phyloP scores from a whole-genome alignment of 2,329 filamentous ascomycete genomes.

The Diaporthe australafricana region DNA sequence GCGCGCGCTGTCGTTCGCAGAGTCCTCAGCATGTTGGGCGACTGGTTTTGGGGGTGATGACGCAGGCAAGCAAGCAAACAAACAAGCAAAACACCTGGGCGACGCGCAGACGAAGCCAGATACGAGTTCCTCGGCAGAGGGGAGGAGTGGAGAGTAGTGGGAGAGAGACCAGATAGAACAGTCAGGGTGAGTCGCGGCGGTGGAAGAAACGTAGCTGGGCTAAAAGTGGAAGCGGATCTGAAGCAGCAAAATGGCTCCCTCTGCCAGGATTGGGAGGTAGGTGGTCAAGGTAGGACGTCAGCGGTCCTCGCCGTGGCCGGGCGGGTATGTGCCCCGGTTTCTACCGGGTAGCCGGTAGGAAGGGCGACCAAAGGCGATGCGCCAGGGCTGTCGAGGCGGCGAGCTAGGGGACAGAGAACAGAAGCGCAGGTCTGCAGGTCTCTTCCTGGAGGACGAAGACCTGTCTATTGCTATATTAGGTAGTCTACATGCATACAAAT shows the following conservation, averaged over 20 bases:
- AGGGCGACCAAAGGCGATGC: conserved; percentile 19
- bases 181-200: not conserved
- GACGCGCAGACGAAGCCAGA: conserved; percentile 14
- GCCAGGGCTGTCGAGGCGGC: conserved; percentile 13
- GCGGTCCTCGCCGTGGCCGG: conserved; percentile 26
- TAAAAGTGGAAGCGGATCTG: conserved; percentile 24
- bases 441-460: not conserved
- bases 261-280: conserved; percentile 19
- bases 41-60: not conserved
- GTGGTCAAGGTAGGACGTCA: conserved; percentile 19
- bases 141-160: conserved; percentile 7
- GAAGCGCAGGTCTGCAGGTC: not conserved
- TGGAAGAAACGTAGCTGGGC: conserved; percentile 14
- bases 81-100: conserved; percentile 3
- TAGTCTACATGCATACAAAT: not conserved
- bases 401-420: not conserved
- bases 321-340: conserved; percentile 25
- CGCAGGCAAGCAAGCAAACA: not conserved
- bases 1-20: conserved; percentile 44
- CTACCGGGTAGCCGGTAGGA: conserved; percentile 26
- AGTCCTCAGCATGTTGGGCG: conserved; percentile 38
- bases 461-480: not conserved
- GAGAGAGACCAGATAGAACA: not conserved
- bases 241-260: conserved; percentile 25
- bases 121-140: not conserved